A percentile compares a stretch with the other conserved stretches of the same genome.
Evolutionary conservation across 306 rosid species (phyloP).

Genomic region (Calophaca sinica): DNA sequence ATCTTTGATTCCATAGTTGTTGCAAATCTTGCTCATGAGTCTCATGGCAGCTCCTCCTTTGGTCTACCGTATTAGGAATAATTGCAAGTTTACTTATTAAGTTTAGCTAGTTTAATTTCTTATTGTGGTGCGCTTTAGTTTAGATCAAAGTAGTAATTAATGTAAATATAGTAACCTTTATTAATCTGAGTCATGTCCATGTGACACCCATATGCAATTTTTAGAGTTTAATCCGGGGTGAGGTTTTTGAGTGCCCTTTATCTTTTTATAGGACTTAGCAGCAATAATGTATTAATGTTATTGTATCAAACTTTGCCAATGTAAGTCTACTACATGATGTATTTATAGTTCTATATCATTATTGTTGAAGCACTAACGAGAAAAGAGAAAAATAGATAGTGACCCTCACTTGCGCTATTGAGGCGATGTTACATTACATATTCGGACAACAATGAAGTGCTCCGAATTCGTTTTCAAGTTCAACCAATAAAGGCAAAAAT

Average conservation of each 20-base stretch:
- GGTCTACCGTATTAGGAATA: slow-evolving; percentile 46
- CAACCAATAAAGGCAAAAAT: slow-evolving; percentile 10
- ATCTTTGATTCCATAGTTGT: slow-evolving; percentile 72
- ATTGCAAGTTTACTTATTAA: not conserved
- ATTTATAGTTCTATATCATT: not conserved
- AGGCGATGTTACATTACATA: slow-evolving; percentile 14
- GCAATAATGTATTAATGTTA: slow-evolving; percentile 9
- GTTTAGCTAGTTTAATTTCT: slow-evolving; percentile 7
- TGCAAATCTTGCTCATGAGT: slow-evolving; percentile 60
- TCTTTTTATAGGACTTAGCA: slow-evolving; percentile 43
- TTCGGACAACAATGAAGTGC: slow-evolving; percentile 31
- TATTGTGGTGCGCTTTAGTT: slow-evolving; percentile 37
- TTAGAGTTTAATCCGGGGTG: slow-evolving; percentile 46
- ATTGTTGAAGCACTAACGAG: slow-evolving; percentile 32
- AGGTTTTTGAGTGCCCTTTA: slow-evolving; percentile 55
- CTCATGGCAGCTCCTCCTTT: slow-evolving; percentile 39
- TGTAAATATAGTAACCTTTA: slow-evolving; percentile 51
- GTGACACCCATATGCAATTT: slow-evolving; percentile 33
- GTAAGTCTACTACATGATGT: slow-evolving; percentile 27
- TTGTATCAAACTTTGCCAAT: slow-evolving; percentile 31
- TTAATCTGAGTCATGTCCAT: slow-evolving; percentile 30
- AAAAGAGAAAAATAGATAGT: slow-evolving; percentile 26
- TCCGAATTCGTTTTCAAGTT: slow-evolving; percentile 25
- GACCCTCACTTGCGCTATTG: slow-evolving; percentile 20
- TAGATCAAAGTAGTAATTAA: slow-evolving; percentile 44